Evolutionary conservation across 805 yeast genomes (phyloP), one percentile per base, ranked within the genome.

Genomic region (Saccharomycopsis amapae): DNA sequence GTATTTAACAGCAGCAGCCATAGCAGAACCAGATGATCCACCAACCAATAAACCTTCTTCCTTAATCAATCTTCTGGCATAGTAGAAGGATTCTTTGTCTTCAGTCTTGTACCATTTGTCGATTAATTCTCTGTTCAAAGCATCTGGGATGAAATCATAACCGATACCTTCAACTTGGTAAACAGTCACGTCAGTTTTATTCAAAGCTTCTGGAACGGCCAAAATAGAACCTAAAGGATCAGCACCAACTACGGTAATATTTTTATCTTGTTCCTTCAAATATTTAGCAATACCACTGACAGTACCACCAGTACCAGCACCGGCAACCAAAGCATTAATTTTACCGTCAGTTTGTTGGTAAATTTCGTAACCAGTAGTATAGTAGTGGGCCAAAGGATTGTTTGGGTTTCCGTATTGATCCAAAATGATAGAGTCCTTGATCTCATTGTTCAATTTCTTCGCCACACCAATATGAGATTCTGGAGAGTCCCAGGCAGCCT

Each of bases 281-380:
- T 79, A 86, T 55, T 70, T 72, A 46, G 93, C 77, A 55, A 84
- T 83, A 67, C 95, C 95, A 43, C 85, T 69, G 60, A 85, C 81
- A 44, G 95, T 85, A 66, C 95, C 95, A 65, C 95, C 95, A 48
- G 95, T 85, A 66, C 95, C 95, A 5, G 95, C 95, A 62, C 95
- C 95, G 32, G 95, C 95, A 45, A 86, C 83, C 38, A 86, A 69
- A 51, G 81, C 86, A 45, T 77, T 78, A 44, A 86, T 69, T 49
- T 79, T 74, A 30, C 89, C 85, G 22, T 72, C 64, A 13, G 90
- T 75, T 65, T 85, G 95, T 50, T 79, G 78, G 79, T 88, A 84
- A 57, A 85, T 85, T 66, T 85, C 95, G 53, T 67, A 78, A 46
- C 95, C 95, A 19, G 95, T 85, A 44, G 89, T 88, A 58, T 71